A percentile compares a stretch with the other conserved stretches of the same genome.
phyloP scores from a whole-genome alignment of 805 yeast genomes.

The Cyberlindnera meyerae region DNA sequence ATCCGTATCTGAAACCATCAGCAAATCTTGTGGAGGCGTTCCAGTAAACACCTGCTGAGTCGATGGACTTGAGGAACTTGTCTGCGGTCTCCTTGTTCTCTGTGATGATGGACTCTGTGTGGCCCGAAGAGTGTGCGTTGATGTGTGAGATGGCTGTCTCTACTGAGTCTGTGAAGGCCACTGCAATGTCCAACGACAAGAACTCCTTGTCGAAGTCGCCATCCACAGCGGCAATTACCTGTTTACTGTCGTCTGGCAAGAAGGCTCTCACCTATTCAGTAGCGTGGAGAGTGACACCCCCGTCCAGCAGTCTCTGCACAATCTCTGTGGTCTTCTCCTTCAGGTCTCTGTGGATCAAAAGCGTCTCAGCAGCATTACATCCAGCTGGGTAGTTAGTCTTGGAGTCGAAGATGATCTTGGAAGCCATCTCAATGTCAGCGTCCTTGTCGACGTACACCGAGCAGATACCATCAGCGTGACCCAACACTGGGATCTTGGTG shows the following conservation, averaged over 20 bases:
- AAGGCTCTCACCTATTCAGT: constrained; percentile 42
- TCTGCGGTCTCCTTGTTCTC: constrained; percentile 68
- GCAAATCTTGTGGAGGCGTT: constrained; percentile 96
- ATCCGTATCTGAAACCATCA: constrained; percentile 97
- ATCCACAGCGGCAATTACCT: constrained; percentile 45
- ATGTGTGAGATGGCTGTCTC: constrained; percentile 81
- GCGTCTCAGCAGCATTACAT: constrained; percentile 94
- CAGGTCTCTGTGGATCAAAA: constrained; percentile 53
- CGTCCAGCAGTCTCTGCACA: constrained; percentile 44
- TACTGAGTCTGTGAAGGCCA: constrained; percentile 53
- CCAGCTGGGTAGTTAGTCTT: constrained; percentile 98
- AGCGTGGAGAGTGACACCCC: constrained; percentile 71
- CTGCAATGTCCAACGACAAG: constrained; percentile 77
- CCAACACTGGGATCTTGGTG: constrained; percentile 94
- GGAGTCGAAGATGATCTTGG: constrained; percentile 71
- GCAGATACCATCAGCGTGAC: constrained; percentile 98
- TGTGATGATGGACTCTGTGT: constrained; percentile 90
- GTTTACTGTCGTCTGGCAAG: constrained; percentile 25
- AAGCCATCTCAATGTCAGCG: constrained; percentile 76
- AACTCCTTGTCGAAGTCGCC: constrained; percentile 82
- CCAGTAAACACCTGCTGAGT: constrained; percentile 97
- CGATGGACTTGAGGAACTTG: constrained; percentile 74
- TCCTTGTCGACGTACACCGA: constrained; percentile 76
- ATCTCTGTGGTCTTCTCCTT: constrained; percentile 33
- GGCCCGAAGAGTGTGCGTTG: constrained; percentile 89